These are phyloP conservation scores for Boletellus sp. DNA, from an alignment of 768 basidiomycete species.

Conservation along the genomic window DNA sequence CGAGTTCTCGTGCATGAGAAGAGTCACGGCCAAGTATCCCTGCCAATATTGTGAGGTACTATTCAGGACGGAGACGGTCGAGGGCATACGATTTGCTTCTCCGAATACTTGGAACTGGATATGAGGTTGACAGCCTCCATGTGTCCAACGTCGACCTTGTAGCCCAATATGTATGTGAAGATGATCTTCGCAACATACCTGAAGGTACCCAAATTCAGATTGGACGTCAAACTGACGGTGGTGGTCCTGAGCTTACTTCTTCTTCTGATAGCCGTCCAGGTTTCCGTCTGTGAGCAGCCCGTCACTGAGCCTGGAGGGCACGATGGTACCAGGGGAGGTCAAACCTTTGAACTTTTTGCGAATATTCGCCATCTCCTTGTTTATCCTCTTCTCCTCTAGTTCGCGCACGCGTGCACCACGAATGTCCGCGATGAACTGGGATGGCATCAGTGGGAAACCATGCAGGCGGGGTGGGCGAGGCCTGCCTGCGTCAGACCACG, in stretches of 20 bases:
- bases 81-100: constrained; percentile 91
- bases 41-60: constrained; percentile 30
- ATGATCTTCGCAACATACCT: constrained; percentile 99
- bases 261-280: constrained; percentile 87
- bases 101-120: constrained; percentile 91
- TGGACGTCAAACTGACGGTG: constrained; percentile 9
- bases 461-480: constrained; percentile 1
- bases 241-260: constrained; percentile 58
- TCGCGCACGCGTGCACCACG: constrained; percentile 95
- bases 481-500: constrained; percentile 87
- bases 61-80: not conserved
- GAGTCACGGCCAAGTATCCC: constrained; percentile 96
- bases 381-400: constrained; percentile 97
- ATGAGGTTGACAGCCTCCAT: constrained; percentile 99
- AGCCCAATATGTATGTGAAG: constrained; percentile 98
- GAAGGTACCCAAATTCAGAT: constrained; percentile 13
- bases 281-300: constrained; percentile 62
- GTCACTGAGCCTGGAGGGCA: constrained; percentile 2
- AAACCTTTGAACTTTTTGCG: constrained; percentile 97
- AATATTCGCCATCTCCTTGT: constrained; percentile 99
- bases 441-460: constrained; percentile 4
- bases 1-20: constrained; percentile 98
- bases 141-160: constrained; percentile 98
- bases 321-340: constrained; percentile 5
- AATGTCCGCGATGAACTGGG: constrained; percentile 96